phyloP scores from a whole-genome alignment of 257 asterid species.

The Solanum pennellii region DNA sequence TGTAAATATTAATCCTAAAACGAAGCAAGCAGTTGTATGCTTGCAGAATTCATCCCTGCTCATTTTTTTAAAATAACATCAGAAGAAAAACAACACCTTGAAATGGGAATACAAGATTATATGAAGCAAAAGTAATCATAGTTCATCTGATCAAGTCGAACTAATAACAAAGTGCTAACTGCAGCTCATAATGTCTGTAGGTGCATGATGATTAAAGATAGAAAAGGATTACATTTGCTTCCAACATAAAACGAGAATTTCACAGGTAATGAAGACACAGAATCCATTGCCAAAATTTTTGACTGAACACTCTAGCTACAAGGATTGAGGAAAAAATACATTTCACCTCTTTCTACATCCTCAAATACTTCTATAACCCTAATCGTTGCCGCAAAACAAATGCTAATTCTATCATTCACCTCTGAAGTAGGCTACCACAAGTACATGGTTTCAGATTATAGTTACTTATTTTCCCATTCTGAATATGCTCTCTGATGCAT shows the following conservation, averaged over 20 bases:
- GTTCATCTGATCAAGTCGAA: background rate
- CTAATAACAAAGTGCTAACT: background rate
- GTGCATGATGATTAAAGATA: background rate
- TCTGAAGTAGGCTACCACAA: background rate
- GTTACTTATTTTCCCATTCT: background rate
- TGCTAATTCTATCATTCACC: background rate
- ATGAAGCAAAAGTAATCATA: background rate
- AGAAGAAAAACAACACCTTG: background rate
- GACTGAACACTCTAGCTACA: background rate
- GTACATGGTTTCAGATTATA: background rate
- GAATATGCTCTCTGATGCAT: background rate
- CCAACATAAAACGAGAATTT: background rate
- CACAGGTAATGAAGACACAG: background rate
- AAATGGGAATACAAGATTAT: background rate
- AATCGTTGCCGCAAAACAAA: background rate
- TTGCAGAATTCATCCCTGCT: background rate
- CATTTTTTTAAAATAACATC: background rate
- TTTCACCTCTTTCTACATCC: background rate
- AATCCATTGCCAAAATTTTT: background rate
- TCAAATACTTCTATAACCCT: background rate
- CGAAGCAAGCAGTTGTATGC: background rate
- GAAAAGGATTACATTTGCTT: background rate
- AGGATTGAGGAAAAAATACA: background rate
- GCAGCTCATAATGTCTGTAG: background rate
- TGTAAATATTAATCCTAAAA: background rate